Base-by-base conservation (phyloP, 2,329 filamentous ascomycete genomes). In the Fusarium sp. region DNA sequence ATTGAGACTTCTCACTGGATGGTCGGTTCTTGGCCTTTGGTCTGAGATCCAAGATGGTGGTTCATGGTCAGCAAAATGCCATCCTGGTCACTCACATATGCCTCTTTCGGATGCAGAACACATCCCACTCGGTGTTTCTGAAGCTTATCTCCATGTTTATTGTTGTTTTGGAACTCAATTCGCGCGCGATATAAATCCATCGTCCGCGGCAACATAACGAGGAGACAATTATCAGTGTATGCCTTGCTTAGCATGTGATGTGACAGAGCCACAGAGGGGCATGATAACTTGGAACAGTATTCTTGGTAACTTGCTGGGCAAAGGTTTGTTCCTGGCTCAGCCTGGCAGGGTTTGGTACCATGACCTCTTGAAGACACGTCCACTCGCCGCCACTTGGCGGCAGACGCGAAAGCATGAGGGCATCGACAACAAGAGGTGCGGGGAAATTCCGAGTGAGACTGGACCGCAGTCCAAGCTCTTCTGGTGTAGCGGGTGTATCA, bases 11-110 rank as follows among this genome's bases (percentile, higher is more conserved):
- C 54, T 67, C 53, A 65, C 71, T 69, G 64, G 66, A 46, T 44
- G 40, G 23, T 50, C 53, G 33, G 37, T 59, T 44, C 59, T 64
- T 54, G 53, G 67, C 49, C 67, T 56, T 38, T 23, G 64, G 33
- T 40, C 66, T 64, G 40, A 71, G 71, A 74, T 72, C 63, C 59
- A 64, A 72, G 71, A 71, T 68, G 40, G 46, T 74, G 53, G 56
- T 71, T 68, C 47, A 53, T 49, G 43, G 72, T 71, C 67, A 69
- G 64, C 74, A 62, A 58, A 59, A 60, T 57, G 25, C n/a, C 33
- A 69, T 64, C 70, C 63, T 52, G 40, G 44, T 69, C 68, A 37
- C 67, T 64, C 64, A 47, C 52, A 59, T 66, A 30, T 59, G 56
- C 30, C 53, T 67, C 57, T 40, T 59, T 63, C 33, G 37, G 50